Conservation (phyloP, 768 basidiomycete species). For the Erythrobasidium yunnanense region DNA sequence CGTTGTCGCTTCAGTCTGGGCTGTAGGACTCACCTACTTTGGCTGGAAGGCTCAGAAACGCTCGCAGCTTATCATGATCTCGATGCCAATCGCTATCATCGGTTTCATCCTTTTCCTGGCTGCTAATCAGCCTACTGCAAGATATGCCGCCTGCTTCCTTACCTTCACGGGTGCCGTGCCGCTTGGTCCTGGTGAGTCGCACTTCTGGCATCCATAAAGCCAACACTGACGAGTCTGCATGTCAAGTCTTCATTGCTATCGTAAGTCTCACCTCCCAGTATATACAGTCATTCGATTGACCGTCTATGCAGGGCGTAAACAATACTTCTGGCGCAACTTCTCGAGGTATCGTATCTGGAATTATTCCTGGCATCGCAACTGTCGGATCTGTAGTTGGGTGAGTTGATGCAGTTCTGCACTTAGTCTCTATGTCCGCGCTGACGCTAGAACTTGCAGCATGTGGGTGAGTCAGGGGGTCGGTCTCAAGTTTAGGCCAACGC, state of each 20-base stretch:
- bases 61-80: not conserved
- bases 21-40: not conserved
- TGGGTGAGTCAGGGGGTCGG: not conserved
- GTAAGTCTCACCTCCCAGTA: not conserved
- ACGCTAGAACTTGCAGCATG: not conserved
- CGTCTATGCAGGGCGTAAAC: not conserved
- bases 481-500: not conserved
- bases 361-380: not conserved
- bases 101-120: not conserved
- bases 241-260: not conserved
- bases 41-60: not conserved
- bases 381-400: not conserved
- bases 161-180: not conserved
- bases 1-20: not conserved
- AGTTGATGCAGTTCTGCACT: too few relatives aligned
- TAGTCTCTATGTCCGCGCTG: not conserved
- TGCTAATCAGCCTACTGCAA: not conserved
- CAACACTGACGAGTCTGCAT: not conserved
- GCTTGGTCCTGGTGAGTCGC: not conserved
- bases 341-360: not conserved
- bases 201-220: not conserved
- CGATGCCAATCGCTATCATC: not conserved
- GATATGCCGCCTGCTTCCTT: conserved; percentile 1
- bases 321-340: not conserved
- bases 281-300: not conserved